These are phyloP conservation scores for Phytophthora rubi DNA, from an alignment of 352 stramenopile genomes.

Conservation along the genomic window DNA sequence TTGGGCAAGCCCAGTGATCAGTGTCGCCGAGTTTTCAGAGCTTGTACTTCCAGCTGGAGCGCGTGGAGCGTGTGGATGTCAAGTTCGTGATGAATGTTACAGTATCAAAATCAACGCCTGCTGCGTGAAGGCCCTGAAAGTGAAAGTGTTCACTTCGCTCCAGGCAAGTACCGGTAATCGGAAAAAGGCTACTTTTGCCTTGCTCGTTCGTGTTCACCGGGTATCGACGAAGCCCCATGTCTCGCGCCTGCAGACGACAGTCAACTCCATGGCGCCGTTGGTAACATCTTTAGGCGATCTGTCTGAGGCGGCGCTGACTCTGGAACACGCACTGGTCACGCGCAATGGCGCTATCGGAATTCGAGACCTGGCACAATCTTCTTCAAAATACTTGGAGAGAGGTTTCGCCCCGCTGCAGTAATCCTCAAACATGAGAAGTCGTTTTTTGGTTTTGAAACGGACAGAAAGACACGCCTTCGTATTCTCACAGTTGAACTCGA, in stretches of 20 bases:
- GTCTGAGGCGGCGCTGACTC: constrained; percentile 6
- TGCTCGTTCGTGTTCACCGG: constrained; percentile 16
- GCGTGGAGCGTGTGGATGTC: constrained; percentile 22
- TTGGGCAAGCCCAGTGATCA: constrained; percentile 28
- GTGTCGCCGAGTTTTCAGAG: constrained; percentile 34
- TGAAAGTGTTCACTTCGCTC: background rate
- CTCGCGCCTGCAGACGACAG: constrained; percentile 11
- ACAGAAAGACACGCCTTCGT: too few relatives aligned
- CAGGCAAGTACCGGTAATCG: background rate
- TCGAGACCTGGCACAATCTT: background rate
- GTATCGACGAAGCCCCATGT: background rate
- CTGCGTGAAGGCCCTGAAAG: background rate
- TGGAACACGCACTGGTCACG: constrained; percentile 24
- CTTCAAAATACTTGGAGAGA: background rate
- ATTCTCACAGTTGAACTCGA: too few relatives aligned
- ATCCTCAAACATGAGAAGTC: background rate
- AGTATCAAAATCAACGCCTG: background rate
- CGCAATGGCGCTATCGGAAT: constrained; percentile 9
- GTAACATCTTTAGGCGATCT: constrained; percentile 3
- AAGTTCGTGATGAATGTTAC: constrained; percentile 13
- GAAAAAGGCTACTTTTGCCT: background rate
- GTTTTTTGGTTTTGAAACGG: too few relatives aligned
- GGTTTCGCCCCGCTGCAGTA: background rate
- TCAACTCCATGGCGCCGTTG: constrained; percentile 19
- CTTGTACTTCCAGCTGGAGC: constrained; percentile 36